Evolutionary conservation across 768 basidiomycete species (phyloP).

Genomic region (Crepidotus variabilis): DNA sequence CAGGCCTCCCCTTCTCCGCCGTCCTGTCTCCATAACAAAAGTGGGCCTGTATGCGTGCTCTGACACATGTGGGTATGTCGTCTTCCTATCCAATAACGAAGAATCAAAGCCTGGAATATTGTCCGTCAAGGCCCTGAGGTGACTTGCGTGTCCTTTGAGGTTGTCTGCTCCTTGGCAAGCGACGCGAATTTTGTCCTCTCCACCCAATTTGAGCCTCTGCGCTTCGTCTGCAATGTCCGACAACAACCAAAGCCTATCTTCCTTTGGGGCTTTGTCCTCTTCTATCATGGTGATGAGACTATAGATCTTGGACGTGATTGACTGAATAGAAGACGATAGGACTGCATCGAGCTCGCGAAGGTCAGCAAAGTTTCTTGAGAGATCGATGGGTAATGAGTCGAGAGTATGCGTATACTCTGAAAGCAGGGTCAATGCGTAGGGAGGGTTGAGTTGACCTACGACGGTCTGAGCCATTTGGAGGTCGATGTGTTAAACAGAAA

Average conservation of each 20-base stretch:
- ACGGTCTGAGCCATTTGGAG: slow-evolving; percentile 11
- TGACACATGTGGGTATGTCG: slow-evolving; percentile 75
- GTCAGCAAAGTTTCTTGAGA: slow-evolving; percentile 93
- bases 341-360: slow-evolving; percentile 98
- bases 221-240: slow-evolving; percentile 95
- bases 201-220: slow-evolving; percentile 83
- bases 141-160: slow-evolving; percentile 60
- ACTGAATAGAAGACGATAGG: slow-evolving; percentile 80
- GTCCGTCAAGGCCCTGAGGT: slow-evolving; percentile 60
- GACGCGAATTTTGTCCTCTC: slow-evolving; percentile 97
- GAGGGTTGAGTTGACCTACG: slow-evolving; percentile 25
- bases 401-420: slow-evolving; percentile 88
- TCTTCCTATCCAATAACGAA: slow-evolving; percentile 53
- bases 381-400: slow-evolving; percentile 89
- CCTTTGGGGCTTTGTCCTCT: slow-evolving; percentile 49
- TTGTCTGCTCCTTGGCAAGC: slow-evolving; percentile 89
- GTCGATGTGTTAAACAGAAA: slow-evolving; percentile 1
- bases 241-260: slow-evolving; percentile 82
- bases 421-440: slow-evolving; percentile 67
- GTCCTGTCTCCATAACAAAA: slow-evolving; percentile 56
- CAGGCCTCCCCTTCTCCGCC: slow-evolving; percentile 54
- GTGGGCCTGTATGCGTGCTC: slow-evolving; percentile 64
- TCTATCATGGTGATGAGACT: slow-evolving; percentile 76
- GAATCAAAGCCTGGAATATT: slow-evolving; percentile 63
- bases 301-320: slow-evolving; percentile 78